Evolutionary conservation across 2,329 filamentous ascomycete species (phyloP).

Genomic region (Diaporthe humulicola): DNA sequence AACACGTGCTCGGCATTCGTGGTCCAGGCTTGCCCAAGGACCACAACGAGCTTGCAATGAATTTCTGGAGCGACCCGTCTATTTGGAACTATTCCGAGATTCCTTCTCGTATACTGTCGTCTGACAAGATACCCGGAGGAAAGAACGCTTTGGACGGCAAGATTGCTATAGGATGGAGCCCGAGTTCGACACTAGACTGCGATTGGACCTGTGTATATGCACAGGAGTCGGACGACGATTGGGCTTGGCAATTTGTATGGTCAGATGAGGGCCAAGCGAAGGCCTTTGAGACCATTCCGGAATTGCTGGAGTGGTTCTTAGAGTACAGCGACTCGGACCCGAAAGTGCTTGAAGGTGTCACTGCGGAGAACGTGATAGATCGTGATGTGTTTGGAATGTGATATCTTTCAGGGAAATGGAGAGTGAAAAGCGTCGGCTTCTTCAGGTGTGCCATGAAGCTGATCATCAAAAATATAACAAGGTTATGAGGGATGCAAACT

Average conservation of each 20-base stretch:
- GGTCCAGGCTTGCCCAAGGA: not conserved
- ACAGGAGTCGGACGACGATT: not conserved
- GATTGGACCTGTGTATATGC: not conserved
- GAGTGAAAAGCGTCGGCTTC: no score
- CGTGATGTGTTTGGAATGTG: no score
- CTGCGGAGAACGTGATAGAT: not conserved
- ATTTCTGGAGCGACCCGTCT: not conserved
- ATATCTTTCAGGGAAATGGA: no score
- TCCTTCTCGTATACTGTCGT: not conserved
- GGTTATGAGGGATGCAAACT: no score
- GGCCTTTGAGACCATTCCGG: not conserved
- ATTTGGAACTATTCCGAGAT: not conserved
- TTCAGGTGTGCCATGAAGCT: no score
- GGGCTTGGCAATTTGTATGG: not conserved
- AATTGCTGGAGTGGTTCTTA: not conserved
- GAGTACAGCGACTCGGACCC: not conserved
- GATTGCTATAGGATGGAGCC: not conserved
- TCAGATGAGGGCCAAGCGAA: not conserved
- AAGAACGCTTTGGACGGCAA: not conserved
- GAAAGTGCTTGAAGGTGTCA: not conserved
- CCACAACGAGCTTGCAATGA: not conserved
- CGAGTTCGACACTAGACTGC: not conserved
- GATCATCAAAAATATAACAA: no score
- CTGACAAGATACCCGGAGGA: not conserved
- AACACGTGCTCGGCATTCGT: not conserved